These are phyloP conservation scores for Trichoderma asperelloides DNA, from an alignment of 495 filamentous ascomycete species.

Conservation along the genomic window DNA sequence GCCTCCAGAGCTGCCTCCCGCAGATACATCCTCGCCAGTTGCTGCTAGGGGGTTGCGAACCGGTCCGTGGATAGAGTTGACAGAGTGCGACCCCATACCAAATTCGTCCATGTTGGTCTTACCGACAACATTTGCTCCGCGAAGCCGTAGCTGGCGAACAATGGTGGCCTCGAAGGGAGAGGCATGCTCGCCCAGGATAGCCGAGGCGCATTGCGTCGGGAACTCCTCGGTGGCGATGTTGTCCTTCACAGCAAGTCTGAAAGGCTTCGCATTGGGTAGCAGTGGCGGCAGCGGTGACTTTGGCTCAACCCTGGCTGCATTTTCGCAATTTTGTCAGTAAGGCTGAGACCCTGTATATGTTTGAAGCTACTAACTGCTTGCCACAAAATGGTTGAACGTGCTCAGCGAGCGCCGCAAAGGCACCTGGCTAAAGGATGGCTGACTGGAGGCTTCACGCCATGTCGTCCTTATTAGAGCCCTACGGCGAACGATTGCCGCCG, in stretches of 20 bases:
- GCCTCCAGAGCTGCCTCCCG: constrained; percentile 89
- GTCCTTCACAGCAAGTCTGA: constrained; percentile 69
- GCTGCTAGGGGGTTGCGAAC: constrained; percentile 40
- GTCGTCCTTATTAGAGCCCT: not conserved
- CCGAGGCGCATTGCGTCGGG: constrained; percentile 74
- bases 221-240: constrained; percentile 69
- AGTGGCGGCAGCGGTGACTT: not conserved
- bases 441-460: not conserved
- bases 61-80: constrained; percentile 60
- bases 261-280: constrained; percentile 9
- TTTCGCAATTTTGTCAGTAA: not conserved
- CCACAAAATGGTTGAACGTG: constrained; percentile 10
- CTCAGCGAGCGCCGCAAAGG: not conserved
- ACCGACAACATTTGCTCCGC: constrained; percentile 58
- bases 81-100: constrained; percentile 92
- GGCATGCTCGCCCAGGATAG: constrained; percentile 56
- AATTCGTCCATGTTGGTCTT: constrained; percentile 97
- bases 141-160: constrained; percentile 50
- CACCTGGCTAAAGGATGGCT: not conserved
- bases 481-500: constrained; percentile 8
- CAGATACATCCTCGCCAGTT: constrained; percentile 42
- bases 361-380: not conserved
- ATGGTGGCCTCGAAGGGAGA: constrained; percentile 85
- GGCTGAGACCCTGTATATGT: not conserved
- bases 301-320: not conserved